phyloP scores from a whole-genome alignment of 257 asterid genomes.

The Leonotis leonurus region DNA sequence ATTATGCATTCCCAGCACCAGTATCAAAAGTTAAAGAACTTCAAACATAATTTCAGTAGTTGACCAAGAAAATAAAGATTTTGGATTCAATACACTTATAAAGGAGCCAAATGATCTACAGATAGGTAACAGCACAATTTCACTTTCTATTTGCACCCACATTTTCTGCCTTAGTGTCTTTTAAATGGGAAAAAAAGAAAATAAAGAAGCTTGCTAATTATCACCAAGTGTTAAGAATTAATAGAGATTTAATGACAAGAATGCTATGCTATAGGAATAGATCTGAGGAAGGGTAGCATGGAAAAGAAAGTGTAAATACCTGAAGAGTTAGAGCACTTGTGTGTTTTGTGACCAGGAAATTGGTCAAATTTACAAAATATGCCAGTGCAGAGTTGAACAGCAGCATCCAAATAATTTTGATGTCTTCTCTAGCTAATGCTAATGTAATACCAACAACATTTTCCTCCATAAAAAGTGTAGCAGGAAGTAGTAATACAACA shows the following conservation, averaged over 20 bases:
- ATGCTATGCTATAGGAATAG: background rate
- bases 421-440: slow-evolving; percentile 65
- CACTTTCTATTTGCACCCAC: background rate
- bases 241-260: background rate
- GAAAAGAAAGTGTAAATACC: slow-evolving; percentile 35
- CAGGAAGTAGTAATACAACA: slow-evolving; percentile 68
- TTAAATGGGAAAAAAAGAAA: background rate
- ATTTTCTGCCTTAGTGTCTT: background rate
- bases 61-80: background rate
- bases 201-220: background rate
- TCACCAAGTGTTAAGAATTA: background rate
- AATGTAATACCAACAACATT: slow-evolving; percentile 70
- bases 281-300: background rate
- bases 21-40: background rate
- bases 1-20: background rate
- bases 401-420: slow-evolving; percentile 54
- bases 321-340: slow-evolving; percentile 95
- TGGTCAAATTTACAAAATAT: slow-evolving; percentile 79
- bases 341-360: slow-evolving; percentile 86
- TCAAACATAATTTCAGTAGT: background rate
- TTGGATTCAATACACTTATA: background rate
- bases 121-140: background rate
- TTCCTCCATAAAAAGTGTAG: slow-evolving; percentile 70
- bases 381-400: slow-evolving; percentile 80
- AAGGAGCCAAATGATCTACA: background rate